These are phyloP conservation scores for Paracoccidioides brasiliensis DNA, from an alignment of 2,329 filamentous ascomycete species.

Conservation along the genomic window DNA sequence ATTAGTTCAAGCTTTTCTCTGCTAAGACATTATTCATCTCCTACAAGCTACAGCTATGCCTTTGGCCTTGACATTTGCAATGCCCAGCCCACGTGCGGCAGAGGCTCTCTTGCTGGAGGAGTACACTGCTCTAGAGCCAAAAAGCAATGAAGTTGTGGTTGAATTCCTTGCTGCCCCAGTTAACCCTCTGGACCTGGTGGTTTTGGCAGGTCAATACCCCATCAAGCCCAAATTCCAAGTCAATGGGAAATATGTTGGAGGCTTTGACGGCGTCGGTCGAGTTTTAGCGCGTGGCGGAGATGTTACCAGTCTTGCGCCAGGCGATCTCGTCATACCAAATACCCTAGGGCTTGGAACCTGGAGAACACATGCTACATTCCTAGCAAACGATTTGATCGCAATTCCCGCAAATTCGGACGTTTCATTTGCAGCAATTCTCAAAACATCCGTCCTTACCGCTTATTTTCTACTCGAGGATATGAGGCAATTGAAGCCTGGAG, in stretches of 20 bases:
- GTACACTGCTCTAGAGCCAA: background rate
- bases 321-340: background rate
- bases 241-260: constrained; percentile 8
- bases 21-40: background rate
- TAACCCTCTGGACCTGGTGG: constrained; percentile 15
- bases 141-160: constrained; percentile 4
- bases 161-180: constrained; percentile 14
- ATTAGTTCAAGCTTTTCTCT: background rate
- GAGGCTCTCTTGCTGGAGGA: background rate
- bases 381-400: background rate
- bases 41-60: background rate
- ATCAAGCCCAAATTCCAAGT: constrained; percentile 10
- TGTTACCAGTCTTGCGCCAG: constrained; percentile 10
- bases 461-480: constrained; percentile 16
- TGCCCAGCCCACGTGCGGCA: background rate
- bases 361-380: background rate
- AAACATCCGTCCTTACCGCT: constrained; percentile 11
- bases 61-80: background rate
- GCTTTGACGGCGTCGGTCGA: constrained; percentile 13
- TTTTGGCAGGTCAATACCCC: constrained; percentile 14
- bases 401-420: background rate
- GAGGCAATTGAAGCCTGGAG: constrained; percentile 11
- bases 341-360: background rate
- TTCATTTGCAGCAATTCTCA: background rate
- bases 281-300: constrained; percentile 5